Evolutionary conservation across 2,329 filamentous ascomycete species (phyloP).

Genomic region (Periconia macrospinosa): DNA sequence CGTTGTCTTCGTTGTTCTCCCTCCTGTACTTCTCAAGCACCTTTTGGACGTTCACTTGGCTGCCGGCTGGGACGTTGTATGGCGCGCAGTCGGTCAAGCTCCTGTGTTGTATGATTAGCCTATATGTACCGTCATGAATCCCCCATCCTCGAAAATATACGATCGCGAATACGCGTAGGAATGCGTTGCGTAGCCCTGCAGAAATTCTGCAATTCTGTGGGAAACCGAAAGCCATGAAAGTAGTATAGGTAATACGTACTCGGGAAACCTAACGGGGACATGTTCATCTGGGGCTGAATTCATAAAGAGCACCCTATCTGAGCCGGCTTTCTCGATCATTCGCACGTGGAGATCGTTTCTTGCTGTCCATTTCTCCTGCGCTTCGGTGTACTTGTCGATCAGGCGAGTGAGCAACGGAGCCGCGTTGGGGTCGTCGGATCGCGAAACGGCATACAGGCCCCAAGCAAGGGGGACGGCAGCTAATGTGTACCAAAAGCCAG

Average conservation of each 20-base stretch:
- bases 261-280: constrained; percentile 62
- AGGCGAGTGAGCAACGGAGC: constrained; percentile 50
- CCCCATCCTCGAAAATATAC: no score
- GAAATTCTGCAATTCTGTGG: no score
- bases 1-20: constrained; percentile 59
- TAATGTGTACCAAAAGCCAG: constrained; percentile 52
- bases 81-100: constrained; percentile 65
- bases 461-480: constrained; percentile 49
- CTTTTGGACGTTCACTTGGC: constrained; percentile 59
- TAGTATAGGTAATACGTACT: constrained; percentile 54
- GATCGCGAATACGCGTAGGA: no score
- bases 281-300: constrained; percentile 50
- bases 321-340: constrained; percentile 64
- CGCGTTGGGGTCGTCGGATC: constrained; percentile 42
- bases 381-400: constrained; percentile 59
- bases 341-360: constrained; percentile 63
- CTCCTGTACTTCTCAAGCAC: constrained; percentile 66
- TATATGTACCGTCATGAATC: background rate
- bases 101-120: constrained; percentile 44
- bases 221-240: no score
- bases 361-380: constrained; percentile 56
- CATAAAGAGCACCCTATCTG: constrained; percentile 63
- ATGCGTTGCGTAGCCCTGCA: background rate
- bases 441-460: constrained; percentile 51
- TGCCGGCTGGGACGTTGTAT: constrained; percentile 66